phyloP scores from a whole-genome alignment of 768 basidiomycete species.

The Mycena galopus region DNA sequence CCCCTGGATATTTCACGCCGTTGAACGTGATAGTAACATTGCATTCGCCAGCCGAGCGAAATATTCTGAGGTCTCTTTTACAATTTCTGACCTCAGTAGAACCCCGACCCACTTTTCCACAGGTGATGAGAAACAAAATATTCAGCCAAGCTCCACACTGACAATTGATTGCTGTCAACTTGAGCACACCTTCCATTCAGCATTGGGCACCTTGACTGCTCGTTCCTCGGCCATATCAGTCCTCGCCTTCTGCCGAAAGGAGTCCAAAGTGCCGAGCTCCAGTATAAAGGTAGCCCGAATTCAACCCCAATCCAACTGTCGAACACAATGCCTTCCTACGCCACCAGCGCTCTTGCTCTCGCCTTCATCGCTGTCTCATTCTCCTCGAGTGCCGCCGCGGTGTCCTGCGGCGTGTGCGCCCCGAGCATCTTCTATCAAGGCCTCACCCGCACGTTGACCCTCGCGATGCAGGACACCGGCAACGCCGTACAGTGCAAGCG shows the following conservation, averaged over 20 bases:
- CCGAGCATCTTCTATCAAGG: constrained; percentile 32
- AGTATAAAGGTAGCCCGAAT: not conserved
- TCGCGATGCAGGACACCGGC: constrained; percentile 9
- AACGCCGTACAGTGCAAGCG: constrained; percentile 34
- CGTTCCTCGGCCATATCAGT: not conserved
- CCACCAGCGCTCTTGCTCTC: constrained; percentile 4
- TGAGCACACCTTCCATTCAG: not conserved
- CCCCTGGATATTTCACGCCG: too few species aligned
- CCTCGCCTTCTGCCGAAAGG: not conserved
- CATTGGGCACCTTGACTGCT: not conserved
- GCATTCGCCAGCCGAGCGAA: too few species aligned
- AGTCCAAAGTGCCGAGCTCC: not conserved
- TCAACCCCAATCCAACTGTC: not conserved
- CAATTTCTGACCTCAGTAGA: not conserved
- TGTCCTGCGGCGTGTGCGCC: constrained; percentile 30
- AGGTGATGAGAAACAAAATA: too few species aligned
- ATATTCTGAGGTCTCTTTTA: too few species aligned
- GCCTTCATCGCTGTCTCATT: constrained; percentile 8
- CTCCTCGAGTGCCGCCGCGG: constrained; percentile 15
- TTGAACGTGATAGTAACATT: too few species aligned
- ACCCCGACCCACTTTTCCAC: not conserved
- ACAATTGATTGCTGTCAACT: not conserved
- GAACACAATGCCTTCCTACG: constrained; percentile 11
- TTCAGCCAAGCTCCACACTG: not conserved
- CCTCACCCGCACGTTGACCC: constrained; percentile 32